Evolutionary conservation across 345 rosid species (phyloP).

Genomic region (Corchorus olitorius): DNA sequence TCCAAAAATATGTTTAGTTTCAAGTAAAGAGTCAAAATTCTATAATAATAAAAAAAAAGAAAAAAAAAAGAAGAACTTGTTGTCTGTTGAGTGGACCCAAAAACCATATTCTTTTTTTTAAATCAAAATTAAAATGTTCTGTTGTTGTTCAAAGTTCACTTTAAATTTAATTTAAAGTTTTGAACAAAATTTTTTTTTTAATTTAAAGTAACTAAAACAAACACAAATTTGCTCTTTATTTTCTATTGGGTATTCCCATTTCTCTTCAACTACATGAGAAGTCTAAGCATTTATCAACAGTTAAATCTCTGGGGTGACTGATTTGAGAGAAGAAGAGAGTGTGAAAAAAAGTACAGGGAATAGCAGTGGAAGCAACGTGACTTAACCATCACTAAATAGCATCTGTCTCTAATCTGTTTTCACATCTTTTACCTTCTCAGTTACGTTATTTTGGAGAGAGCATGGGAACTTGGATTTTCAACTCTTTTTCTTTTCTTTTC

Average conservation of each 20-base stretch:
- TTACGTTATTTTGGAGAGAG: constrained; percentile 36
- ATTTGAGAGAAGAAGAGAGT: constrained; percentile 30
- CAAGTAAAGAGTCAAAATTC: constrained; percentile 24
- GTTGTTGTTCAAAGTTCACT: too few relatives aligned
- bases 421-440: constrained; percentile 46
- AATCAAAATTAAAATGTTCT: too few relatives aligned
- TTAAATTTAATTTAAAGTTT: too few relatives aligned
- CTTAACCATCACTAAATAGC: constrained; percentile 20
- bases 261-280: background rate
- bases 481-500: background rate
- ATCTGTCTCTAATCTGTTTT: constrained; percentile 25
- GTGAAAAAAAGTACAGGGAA: constrained; percentile 21
- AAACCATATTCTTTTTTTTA: background rate
- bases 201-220: too few relatives aligned
- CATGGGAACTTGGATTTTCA: constrained; percentile 36
- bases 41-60: too few relatives aligned
- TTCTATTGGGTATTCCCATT: background rate
- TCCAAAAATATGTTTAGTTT: constrained; percentile 36
- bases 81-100: constrained; percentile 14
- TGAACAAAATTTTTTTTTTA: too few relatives aligned
- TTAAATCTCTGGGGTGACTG: constrained; percentile 21
- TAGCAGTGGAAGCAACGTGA: constrained; percentile 29
- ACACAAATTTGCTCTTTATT: background rate
- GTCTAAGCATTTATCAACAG: constrained; percentile 12
- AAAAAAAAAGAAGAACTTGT: too few relatives aligned